Conservation (phyloP, 1,284 basidiomycete genomes). For the Singerocomus rubriflavus region DNA sequence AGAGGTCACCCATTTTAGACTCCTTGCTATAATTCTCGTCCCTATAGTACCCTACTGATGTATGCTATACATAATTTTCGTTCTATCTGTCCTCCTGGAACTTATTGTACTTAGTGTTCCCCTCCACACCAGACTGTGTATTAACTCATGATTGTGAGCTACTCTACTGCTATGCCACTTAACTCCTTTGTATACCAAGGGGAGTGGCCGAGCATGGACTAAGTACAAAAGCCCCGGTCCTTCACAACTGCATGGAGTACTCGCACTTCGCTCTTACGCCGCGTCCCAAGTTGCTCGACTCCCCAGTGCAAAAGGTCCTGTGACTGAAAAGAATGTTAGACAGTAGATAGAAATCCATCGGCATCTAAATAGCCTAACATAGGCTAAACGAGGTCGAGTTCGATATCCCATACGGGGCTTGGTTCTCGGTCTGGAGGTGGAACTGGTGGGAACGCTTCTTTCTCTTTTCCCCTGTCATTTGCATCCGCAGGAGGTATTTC, state of each 20-base stretch:
- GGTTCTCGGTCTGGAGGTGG: slow-evolving; percentile 24
- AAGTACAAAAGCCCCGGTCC: not conserved
- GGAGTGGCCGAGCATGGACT: not conserved
- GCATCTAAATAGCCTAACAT: not conserved
- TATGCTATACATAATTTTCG: slow-evolving; percentile 14
- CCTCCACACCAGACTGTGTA: not conserved
- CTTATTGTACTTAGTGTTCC: not conserved
- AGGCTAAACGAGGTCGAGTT: slow-evolving; percentile 35
- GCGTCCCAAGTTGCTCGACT: not conserved
- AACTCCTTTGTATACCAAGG: not conserved
- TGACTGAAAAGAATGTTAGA: not conserved
- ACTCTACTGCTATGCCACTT: not conserved
- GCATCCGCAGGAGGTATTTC: slow-evolving; percentile 9
- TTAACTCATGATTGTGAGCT: not conserved
- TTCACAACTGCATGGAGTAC: not conserved
- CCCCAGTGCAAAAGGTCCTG: not conserved
- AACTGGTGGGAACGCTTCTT: slow-evolving; percentile 7
- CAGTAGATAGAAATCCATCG: not conserved
- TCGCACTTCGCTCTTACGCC: not conserved
- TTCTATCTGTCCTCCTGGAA: not conserved
- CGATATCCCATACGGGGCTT: slow-evolving; percentile 62
- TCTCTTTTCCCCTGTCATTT: slow-evolving; percentile 22
- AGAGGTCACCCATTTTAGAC: not conserved
- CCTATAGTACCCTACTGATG: not conserved
- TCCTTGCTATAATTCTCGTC: not conserved